Percentiles rank a stretch among this genome's conserved stretches.
phyloP scores from a whole-genome alignment of 2,329 filamentous ascomycete genomes.

The Lecanicillium sp. region DNA sequence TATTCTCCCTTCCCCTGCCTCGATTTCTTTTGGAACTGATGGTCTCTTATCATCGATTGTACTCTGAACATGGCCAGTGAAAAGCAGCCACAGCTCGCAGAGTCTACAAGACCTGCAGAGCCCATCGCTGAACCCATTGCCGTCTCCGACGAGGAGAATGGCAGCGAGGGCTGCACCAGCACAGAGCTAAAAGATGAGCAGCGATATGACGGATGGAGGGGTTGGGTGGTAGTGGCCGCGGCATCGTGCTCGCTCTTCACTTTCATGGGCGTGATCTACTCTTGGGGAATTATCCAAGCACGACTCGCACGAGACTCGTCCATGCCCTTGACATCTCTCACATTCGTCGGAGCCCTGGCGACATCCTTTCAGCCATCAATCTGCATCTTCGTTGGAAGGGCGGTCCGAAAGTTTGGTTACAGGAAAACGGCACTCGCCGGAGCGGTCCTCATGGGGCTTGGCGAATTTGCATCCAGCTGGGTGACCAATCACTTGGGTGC shows the following conservation, averaged over 20 bases:
- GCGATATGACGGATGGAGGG: conserved; percentile 11
- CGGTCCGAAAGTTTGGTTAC: conserved; percentile 16
- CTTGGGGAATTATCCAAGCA: conserved; percentile 19
- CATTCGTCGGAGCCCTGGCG: conserved; percentile 19
- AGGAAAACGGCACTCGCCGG: conserved; percentile 14
- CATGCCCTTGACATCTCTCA: conserved; percentile 17
- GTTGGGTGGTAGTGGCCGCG: conserved; percentile 19
- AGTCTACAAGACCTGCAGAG: background rate
- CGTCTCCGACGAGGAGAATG: conserved; percentile 5
- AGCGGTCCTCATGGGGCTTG: conserved; percentile 17
- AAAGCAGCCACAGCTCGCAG: background rate
- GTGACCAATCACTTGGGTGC: conserved; percentile 14
- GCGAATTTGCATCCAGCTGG: conserved; percentile 19
- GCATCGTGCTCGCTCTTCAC: conserved; percentile 17
- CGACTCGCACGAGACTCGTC: conserved; percentile 14
- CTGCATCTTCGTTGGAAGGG: conserved; percentile 16
- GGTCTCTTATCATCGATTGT: background rate
- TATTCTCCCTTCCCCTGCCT: background rate
- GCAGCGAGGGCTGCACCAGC: background rate
- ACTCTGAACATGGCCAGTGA: background rate
- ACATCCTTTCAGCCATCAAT: conserved; percentile 20
- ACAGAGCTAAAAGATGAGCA: background rate
- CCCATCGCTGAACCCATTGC: background rate
- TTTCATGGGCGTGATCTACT: conserved; percentile 21
- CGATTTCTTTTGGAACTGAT: background rate